Evolutionary conservation across 2,329 filamentous ascomycete species (phyloP).

Genomic region (Aspergillus fijiensis): DNA sequence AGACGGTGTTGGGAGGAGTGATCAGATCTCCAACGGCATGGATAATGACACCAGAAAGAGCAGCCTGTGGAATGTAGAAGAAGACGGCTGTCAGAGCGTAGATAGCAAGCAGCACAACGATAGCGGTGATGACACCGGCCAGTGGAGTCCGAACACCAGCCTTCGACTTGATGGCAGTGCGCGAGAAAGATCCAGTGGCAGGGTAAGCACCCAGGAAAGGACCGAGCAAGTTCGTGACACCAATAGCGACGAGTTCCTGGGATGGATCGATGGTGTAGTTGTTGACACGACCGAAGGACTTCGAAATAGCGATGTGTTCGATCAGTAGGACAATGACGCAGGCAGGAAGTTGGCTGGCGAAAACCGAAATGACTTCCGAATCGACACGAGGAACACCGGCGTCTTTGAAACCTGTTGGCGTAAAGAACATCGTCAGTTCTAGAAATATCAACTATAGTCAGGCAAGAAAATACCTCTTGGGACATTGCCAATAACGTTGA

Average conservation of each 20-base stretch:
- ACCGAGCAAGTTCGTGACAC: slow-evolving; percentile 82
- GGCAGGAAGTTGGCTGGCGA: slow-evolving; percentile 73
- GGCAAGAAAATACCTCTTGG: slow-evolving; percentile 62
- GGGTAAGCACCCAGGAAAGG: slow-evolving; percentile 92
- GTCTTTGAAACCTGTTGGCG: slow-evolving; percentile 67
- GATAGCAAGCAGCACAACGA: slow-evolving; percentile 83
- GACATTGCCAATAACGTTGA: slow-evolving; percentile 73
- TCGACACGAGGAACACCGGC: slow-evolving; percentile 72
- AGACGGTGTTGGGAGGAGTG: slow-evolving; percentile 84
- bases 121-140: slow-evolving; percentile 81
- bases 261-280: slow-evolving; percentile 96
- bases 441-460: background rate
- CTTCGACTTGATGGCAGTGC: slow-evolving; percentile 96
- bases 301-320: slow-evolving; percentile 95
- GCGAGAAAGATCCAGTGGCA: slow-evolving; percentile 90
- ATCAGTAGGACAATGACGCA: slow-evolving; percentile 93
- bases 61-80: slow-evolving; percentile 84
- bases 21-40: slow-evolving; percentile 93
- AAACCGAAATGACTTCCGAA: slow-evolving; percentile 63
- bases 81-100: slow-evolving; percentile 87
- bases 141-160: slow-evolving; percentile 90
- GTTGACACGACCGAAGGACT: slow-evolving; percentile 93
- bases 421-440: background rate
- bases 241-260: slow-evolving; percentile 93
- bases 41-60: slow-evolving; percentile 85